These are phyloP conservation scores for Linaria vulgaris DNA, from an alignment of 257 asterid species.

Conservation along the genomic window DNA sequence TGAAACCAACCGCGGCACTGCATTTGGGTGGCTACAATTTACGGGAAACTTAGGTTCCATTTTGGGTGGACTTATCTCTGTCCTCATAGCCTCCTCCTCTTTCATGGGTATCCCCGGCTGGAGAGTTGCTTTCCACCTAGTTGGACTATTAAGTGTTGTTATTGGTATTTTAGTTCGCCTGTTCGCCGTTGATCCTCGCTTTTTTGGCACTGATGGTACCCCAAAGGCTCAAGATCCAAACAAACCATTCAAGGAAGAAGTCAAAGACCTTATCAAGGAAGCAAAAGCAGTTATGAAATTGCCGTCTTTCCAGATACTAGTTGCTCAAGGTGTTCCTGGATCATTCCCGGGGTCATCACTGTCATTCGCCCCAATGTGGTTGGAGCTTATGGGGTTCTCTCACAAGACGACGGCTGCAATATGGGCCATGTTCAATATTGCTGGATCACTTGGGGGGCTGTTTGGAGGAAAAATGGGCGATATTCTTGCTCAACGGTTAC, in stretches of 20 bases:
- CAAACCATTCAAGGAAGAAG: conserved; percentile 44
- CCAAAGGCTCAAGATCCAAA: conserved; percentile 34
- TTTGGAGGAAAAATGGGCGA: conserved; percentile 92
- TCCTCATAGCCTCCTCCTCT: conserved; percentile 60
- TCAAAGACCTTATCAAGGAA: conserved; percentile 51
- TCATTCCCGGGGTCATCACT: conserved; percentile 77
- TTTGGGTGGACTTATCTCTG: conserved; percentile 64
- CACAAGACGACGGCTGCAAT: conserved; percentile 65
- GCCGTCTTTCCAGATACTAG: conserved; percentile 64
- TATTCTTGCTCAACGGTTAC: conserved; percentile 52
- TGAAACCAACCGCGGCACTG: conserved; percentile 78
- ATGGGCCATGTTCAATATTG: conserved; percentile 58
- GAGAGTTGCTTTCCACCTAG: conserved; percentile 82
- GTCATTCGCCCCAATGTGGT: conserved; percentile 79
- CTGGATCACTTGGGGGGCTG: conserved; percentile 66
- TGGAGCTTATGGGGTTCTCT: conserved; percentile 85
- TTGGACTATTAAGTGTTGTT: conserved; percentile 56
- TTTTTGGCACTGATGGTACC: conserved; percentile 35
- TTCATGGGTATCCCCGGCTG: conserved; percentile 84
- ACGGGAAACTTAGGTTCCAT: conserved; percentile 73
- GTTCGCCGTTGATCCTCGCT: conserved; percentile 74
- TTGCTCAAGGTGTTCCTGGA: conserved; percentile 80
- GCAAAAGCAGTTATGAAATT: conserved; percentile 66
- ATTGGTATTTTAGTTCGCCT: conserved; percentile 62
- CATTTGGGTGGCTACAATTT: conserved; percentile 81